Base-by-base conservation (phyloP, 2,329 filamentous ascomycete genomes). In the Alternaria arborescens region DNA sequence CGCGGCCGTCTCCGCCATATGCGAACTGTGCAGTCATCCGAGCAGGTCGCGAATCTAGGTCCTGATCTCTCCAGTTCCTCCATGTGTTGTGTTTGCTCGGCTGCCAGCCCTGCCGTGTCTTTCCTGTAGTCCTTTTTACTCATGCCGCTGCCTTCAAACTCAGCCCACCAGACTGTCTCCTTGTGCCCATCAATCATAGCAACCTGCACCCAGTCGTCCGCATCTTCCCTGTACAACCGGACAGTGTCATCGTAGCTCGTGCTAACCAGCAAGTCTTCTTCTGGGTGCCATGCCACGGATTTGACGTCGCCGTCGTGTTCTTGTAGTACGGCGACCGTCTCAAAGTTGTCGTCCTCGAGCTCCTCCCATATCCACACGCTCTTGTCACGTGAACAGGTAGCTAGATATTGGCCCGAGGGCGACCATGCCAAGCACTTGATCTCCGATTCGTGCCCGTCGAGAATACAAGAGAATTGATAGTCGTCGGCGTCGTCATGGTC, bases 321-420 rank as follows among this genome's bases (percentile, higher is more conserved):
- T 79, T 92, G 93, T 72, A 98, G 85, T 54, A 98, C 94, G 0
- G 94, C 95, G 16, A 98, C 89, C 2, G 95, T 98, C 84, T 99
- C 95, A 83, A 94, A 98, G 77, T 98, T 95, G 77, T 97, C 94
- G 56, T 97, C 94, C 16, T 90, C 91, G 55, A 97, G 87, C 77
- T 98, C 95, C 80, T 99, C 95, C 95, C 95, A 99, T 71, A 99
- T 92, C 95, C 95, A 99, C 18, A 98, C 92, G 16, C 88, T 91
- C 82, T 98, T 98, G 78, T 99, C 95, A 50, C 95, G 87, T 54
- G 89, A 91, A 79, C 94, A 97, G 0, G 94, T 97, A 6, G 95
- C 95, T 5, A 99, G 85, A 71, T 93, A 89, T 62, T 90, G 87
- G 1, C 91, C 91, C 0, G 87, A 87, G 0, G 91, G 89, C 18